Percentiles rank a stretch among this genome's conserved stretches.
Evolutionary conservation across 208 protist genomes (phyloP).

Genomic region (Acanthamoeba royreba): DNA sequence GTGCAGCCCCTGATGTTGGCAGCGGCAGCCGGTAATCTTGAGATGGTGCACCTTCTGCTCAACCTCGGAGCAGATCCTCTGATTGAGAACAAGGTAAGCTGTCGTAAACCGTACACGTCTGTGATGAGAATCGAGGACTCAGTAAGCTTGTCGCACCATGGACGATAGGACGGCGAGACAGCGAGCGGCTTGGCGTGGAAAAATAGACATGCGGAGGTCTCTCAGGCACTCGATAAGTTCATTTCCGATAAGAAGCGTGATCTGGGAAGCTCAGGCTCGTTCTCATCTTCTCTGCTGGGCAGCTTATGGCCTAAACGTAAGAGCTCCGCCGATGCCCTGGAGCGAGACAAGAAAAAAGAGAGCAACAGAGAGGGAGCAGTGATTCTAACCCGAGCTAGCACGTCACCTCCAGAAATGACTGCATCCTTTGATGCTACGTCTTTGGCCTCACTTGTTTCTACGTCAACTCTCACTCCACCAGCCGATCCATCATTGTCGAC

Average conservation of each 20-base stretch:
- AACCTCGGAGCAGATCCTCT: neutral
- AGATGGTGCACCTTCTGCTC: neutral
- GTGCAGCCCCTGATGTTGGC: neutral
- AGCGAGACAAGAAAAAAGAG: neutral
- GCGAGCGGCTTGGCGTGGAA: neutral
- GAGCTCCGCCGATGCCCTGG: too few relatives aligned
- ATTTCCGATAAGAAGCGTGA: neutral
- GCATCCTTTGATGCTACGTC: neutral
- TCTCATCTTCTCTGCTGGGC: neutral
- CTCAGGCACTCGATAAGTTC: neutral
- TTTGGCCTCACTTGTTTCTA: neutral
- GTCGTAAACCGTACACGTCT: too few relatives aligned
- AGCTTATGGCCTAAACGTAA: neutral
- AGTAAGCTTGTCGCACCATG: too few relatives aligned
- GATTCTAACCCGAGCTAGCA: neutral
- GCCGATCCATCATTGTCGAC: too few relatives aligned
- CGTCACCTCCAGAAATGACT: neutral
- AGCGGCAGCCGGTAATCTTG: neutral
- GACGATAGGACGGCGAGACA: neutral
- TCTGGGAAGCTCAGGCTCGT: neutral
- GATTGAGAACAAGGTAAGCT: neutral
- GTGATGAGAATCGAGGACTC: too few relatives aligned
- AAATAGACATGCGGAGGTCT: neutral
- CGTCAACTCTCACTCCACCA: neutral
- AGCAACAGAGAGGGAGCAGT: neutral